These are phyloP conservation scores for Carex scoparia DNA, from an alignment of 176 grass and related monocot species.

Conservation along the genomic window DNA sequence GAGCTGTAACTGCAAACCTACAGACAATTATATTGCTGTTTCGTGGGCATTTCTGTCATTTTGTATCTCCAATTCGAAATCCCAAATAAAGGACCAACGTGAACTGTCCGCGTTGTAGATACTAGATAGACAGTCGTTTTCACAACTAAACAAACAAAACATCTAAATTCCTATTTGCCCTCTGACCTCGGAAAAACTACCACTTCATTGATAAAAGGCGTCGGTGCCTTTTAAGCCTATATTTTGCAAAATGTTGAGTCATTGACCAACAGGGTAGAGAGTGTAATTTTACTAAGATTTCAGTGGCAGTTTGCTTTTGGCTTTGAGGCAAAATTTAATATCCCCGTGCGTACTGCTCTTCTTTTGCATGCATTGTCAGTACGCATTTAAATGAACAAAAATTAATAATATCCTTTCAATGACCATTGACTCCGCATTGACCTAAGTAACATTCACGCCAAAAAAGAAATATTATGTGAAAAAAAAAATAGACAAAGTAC, in stretches of 20 bases:
- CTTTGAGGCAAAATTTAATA: background rate
- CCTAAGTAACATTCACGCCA: too few relatives aligned
- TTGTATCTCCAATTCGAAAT: background rate
- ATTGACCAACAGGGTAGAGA: background rate
- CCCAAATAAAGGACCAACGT: background rate
- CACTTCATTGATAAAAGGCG: background rate
- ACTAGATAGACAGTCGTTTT: conserved; percentile 5
- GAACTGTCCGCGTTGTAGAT: background rate
- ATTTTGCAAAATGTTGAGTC: too few relatives aligned
- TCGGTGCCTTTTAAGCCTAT: background rate
- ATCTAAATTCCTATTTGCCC: background rate
- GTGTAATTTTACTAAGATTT: background rate
- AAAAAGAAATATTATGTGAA: too few relatives aligned
- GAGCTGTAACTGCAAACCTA: background rate
- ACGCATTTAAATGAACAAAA: too few relatives aligned
- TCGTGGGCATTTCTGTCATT: background rate
- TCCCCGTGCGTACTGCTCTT: background rate
- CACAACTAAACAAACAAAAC: background rate
- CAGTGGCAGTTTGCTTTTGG: background rate
- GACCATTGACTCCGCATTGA: too few relatives aligned
- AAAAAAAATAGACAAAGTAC: too few relatives aligned
- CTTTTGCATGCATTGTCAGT: background rate
- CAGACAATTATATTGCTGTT: background rate
- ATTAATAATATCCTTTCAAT: too few relatives aligned
- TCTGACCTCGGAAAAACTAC: background rate